Conservation (phyloP, 768 basidiomycete genomes). For the Pholiota conissans region DNA sequence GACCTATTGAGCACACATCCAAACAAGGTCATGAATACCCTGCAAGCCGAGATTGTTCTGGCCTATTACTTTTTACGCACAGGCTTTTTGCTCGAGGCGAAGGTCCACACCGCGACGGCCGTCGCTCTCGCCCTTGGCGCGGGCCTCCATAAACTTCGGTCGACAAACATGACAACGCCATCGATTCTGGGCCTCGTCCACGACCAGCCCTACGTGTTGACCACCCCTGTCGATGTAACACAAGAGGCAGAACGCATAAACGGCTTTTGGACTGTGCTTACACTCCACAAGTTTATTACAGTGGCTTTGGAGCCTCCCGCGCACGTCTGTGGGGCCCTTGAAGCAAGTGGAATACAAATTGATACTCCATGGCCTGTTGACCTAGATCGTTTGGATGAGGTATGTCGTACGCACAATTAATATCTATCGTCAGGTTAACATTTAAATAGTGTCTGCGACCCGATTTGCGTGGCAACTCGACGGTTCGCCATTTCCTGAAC, state of each 20-base stretch:
- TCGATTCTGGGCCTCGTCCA: slow-evolving; percentile 38
- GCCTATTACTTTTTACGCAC: slow-evolving; percentile 64
- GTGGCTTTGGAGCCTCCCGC: slow-evolving; percentile 53
- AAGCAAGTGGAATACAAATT: slow-evolving; percentile 48
- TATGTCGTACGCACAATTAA: slow-evolving; percentile 18
- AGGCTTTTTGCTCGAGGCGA: slow-evolving; percentile 61
- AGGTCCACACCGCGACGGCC: slow-evolving; percentile 54
- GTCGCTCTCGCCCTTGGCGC: slow-evolving; percentile 48
- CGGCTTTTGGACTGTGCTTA: slow-evolving; percentile 64
- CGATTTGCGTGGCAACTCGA: slow-evolving; percentile 45
- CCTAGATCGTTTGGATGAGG: slow-evolving; percentile 36
- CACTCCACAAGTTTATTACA: slow-evolving; percentile 56
- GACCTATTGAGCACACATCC: slow-evolving; percentile 50
- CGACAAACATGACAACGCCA: slow-evolving; percentile 34
- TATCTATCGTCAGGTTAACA: slow-evolving; percentile 4
- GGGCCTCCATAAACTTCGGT: slow-evolving; percentile 48
- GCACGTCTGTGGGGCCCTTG: slow-evolving; percentile 54
- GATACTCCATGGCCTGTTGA: slow-evolving; percentile 57
- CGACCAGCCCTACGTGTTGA: slow-evolving; percentile 42
- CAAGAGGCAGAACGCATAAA: slow-evolving; percentile 70
- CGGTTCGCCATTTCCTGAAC: slow-evolving; percentile 49
- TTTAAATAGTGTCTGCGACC: slow-evolving; percentile 41
- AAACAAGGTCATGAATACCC: slow-evolving; percentile 47
- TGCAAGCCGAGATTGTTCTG: slow-evolving; percentile 67
- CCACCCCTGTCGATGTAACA: slow-evolving; percentile 40